Base-by-base conservation (phyloP, 2,329 filamentous ascomycete species). In the Exophiala xenobiotica region DNA sequence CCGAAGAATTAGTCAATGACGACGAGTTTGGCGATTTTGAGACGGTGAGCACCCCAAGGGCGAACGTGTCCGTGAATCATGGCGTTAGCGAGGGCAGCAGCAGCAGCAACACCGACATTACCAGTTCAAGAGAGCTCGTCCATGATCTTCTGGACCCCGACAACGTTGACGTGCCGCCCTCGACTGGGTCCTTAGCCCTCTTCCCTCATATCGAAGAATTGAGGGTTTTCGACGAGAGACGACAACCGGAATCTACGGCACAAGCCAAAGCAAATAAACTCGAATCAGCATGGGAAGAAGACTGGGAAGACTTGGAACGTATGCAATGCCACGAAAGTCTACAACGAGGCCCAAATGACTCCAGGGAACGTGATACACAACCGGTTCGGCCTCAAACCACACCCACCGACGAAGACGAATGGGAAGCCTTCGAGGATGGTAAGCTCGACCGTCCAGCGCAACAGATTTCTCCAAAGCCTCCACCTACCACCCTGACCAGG, bases 1-100 rank as follows among this genome's bases (percentile, higher is more conserved):
- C 79, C 27, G 77, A 79, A 35, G 77, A 81, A 43, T 78, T 78
- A 57, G 75, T 75, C 46, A 63, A 19, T 23, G 61, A 60, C 11
- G 59, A 64, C 24, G 80, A 76, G 22, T 87, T 84, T 69, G 82
- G 84, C 0, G 83, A 86, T 49, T 87, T 87, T 61, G 83, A 86
- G 65, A 75, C 78, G 38, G 81, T 80, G 18, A 43, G n/a, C 19
- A 16, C 11, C 22, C n/a, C 20, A 9, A 23, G 31, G 6, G 35
- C 7, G 35, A 27, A 29, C 5, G 11, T 4, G 19, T 1, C n/a
- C 9, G 8, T 16, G n/a, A 26, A 8, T 9, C 31, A 14, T 16
- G 12, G n/a, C n/a, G n/a, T n/a, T n/a, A n/a, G n/a, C n/a, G n/a
- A n/a, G n/a, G n/a, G n/a, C n/a, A n/a, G n/a, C n/a, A n/a, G n/a